Percentiles rank a stretch among this genome's conserved stretches.
phyloP scores from a whole-genome alignment of 31 red algal species.

The Bonnemaisonia californica region DNA sequence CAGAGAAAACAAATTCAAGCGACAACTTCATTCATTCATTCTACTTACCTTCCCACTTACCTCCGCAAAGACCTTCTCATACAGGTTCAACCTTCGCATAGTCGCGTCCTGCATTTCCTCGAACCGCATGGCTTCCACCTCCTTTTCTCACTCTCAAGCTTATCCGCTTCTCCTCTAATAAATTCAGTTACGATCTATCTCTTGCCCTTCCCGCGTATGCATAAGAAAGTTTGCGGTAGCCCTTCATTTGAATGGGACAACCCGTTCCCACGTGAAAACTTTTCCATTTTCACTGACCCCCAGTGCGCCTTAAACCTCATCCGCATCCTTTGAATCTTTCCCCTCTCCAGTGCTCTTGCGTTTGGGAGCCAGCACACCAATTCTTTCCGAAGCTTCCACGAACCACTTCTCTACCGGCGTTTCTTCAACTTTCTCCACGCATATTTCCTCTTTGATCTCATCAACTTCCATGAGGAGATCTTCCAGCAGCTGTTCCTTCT shows the following conservation, averaged over 20 bases:
- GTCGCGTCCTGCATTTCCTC: slow-evolving; percentile 1
- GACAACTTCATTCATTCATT: no score
- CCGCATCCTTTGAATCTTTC: no score
- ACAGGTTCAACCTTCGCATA: not conserved
- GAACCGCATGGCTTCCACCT: not conserved
- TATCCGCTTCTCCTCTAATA: not conserved
- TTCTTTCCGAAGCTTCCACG: not conserved
- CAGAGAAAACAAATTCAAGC: no score
- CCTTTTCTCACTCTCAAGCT: not conserved
- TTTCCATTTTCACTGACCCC: no score
- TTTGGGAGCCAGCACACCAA: no score
- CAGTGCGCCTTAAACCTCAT: no score
- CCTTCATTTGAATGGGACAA: not conserved
- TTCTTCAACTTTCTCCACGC: slow-evolving; percentile 10
- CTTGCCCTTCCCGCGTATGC: not conserved
- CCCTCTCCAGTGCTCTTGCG: no score
- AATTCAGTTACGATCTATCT: not conserved
- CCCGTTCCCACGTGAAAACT: not conserved
- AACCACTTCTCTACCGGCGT: not conserved
- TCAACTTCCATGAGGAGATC: not conserved
- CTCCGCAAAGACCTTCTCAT: not conserved
- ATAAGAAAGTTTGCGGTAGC: not conserved
- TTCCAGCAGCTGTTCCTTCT: no score
- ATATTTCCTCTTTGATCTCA: not conserved
- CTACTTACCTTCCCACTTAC: no score